phyloP scores from a whole-genome alignment of 2,329 filamentous ascomycete species.

The Exophiala lecanii-corni region DNA sequence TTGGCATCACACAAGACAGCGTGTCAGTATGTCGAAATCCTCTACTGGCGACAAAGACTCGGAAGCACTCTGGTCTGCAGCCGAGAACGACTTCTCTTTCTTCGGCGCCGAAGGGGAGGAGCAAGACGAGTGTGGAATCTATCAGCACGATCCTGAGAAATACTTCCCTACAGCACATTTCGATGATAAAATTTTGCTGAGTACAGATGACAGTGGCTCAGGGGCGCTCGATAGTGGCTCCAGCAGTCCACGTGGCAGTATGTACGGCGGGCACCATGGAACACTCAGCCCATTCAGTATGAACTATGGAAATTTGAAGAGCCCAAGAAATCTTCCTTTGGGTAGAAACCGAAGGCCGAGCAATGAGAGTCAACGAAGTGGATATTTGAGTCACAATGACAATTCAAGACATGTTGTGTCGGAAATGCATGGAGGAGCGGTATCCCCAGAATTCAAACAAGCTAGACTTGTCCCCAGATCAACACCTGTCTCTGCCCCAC shows the following conservation, averaged over 20 bases:
- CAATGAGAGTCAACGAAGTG: constrained; percentile 19
- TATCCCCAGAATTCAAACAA: constrained; percentile 16
- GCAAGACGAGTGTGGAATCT: constrained; percentile 46
- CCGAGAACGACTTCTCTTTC: constrained; percentile 57
- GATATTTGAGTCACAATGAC: not conserved
- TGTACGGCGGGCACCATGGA: constrained; percentile 4
- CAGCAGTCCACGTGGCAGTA: constrained; percentile 17
- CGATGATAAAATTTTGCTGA: constrained; percentile 41
- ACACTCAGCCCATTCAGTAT: constrained; percentile 15
- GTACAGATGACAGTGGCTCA: constrained; percentile 30
- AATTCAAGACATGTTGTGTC: constrained; percentile 1
- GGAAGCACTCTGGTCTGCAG: constrained; percentile 56
- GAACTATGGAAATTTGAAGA: constrained; percentile 15
- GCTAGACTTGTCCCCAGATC: constrained; percentile 10
- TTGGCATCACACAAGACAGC: constrained; percentile 43
- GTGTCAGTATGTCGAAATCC: constrained; percentile 47
- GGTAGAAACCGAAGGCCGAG: constrained; percentile 23
- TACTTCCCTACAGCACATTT: constrained; percentile 42
- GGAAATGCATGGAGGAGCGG: constrained; percentile 9
- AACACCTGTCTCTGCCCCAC: constrained; percentile 11
- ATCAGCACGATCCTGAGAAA: constrained; percentile 41
- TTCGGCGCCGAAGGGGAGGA: constrained; percentile 48
- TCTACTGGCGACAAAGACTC: constrained; percentile 57
- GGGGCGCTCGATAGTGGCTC: constrained; percentile 8
- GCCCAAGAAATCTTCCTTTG: constrained; percentile 24